Evolutionary conservation across 345 rosid species (phyloP).

Genomic region (Gossypium herbaceum): DNA sequence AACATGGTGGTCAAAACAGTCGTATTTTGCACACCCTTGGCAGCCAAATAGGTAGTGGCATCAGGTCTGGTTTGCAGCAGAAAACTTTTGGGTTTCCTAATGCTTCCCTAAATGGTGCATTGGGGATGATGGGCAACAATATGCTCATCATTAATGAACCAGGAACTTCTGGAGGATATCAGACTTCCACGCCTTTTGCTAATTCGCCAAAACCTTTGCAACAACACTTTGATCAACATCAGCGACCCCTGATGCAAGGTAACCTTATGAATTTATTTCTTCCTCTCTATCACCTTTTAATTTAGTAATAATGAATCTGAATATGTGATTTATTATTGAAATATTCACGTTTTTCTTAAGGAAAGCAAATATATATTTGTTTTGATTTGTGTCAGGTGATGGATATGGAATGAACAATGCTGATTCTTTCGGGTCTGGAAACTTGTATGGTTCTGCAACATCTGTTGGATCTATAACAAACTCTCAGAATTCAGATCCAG

Average conservation of each 20-base stretch:
- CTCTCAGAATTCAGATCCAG: slow-evolving; percentile 46
- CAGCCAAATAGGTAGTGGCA: slow-evolving; percentile 56
- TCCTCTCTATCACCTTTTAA: slow-evolving; percentile 5
- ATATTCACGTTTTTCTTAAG: background rate
- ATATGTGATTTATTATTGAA: slow-evolving; percentile 20
- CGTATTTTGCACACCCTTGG: slow-evolving; percentile 68
- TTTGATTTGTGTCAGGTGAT: slow-evolving; percentile 49
- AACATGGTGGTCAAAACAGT: slow-evolving; percentile 57
- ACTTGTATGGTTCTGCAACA: slow-evolving; percentile 45
- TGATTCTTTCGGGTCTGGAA: slow-evolving; percentile 63
- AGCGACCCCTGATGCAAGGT: slow-evolving; percentile 62
- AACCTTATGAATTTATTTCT: slow-evolving; percentile 14
- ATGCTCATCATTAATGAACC: slow-evolving; percentile 50
- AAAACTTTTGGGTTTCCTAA: slow-evolving; percentile 60
- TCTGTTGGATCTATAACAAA: slow-evolving; percentile 47
- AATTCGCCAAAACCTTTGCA: slow-evolving; percentile 56
- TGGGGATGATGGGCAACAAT: slow-evolving; percentile 57
- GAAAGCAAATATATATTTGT: background rate
- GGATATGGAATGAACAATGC: slow-evolving; percentile 52
- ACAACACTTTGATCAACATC: slow-evolving; percentile 67
- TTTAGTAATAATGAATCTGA: slow-evolving; percentile 4
- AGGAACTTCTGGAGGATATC: slow-evolving; percentile 51
- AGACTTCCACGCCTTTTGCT: slow-evolving; percentile 41
- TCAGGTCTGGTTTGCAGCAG: slow-evolving; percentile 67
- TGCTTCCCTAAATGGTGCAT: slow-evolving; percentile 55